Evolutionary conservation across 176 grass and related monocot species (phyloP).

Genomic region (Juncus effusus): DNA sequence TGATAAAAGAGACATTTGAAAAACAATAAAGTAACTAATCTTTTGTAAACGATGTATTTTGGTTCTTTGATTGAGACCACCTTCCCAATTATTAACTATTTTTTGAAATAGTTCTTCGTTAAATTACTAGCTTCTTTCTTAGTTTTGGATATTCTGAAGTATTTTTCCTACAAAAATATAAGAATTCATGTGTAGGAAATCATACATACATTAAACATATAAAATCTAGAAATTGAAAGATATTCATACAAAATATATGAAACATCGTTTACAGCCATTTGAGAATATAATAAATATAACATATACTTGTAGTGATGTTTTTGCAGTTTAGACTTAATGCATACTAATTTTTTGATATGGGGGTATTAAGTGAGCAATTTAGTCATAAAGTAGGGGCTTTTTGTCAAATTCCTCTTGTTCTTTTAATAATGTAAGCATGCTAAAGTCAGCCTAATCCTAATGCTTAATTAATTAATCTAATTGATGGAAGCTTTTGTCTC

Average conservation of each 20-base stretch:
- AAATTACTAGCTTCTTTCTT: background rate
- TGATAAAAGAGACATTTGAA: conserved; percentile 7
- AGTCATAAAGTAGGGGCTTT: too few relatives aligned
- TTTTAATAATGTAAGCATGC: background rate
- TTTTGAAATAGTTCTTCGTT: too few relatives aligned
- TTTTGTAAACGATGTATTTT: conserved; percentile 16
- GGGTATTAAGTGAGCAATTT: too few relatives aligned
- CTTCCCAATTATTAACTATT: conserved; percentile 4
- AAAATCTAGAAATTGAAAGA: too few relatives aligned
- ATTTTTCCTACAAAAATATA: too few relatives aligned
- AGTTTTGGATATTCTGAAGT: conserved; percentile 3
- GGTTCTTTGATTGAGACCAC: conserved; percentile 15
- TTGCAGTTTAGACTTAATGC: too few relatives aligned
- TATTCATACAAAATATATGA: background rate
- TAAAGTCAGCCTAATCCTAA: conserved; percentile 24
- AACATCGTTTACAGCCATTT: background rate
- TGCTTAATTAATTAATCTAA: conserved; percentile 14
- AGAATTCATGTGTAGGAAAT: too few relatives aligned
- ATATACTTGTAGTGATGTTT: too few relatives aligned
- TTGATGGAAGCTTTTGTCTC: conserved; percentile 13
- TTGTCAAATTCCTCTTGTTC: too few relatives aligned
- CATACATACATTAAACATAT: too few relatives aligned
- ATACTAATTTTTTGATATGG: too few relatives aligned
- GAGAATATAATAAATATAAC: too few relatives aligned
- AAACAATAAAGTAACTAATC: conserved; percentile 10